Evolutionary conservation across 177 flowering plant species (phyloP), one percentile per base, ranked within the genome.

Genomic region (Telopea speciosissima): DNA sequence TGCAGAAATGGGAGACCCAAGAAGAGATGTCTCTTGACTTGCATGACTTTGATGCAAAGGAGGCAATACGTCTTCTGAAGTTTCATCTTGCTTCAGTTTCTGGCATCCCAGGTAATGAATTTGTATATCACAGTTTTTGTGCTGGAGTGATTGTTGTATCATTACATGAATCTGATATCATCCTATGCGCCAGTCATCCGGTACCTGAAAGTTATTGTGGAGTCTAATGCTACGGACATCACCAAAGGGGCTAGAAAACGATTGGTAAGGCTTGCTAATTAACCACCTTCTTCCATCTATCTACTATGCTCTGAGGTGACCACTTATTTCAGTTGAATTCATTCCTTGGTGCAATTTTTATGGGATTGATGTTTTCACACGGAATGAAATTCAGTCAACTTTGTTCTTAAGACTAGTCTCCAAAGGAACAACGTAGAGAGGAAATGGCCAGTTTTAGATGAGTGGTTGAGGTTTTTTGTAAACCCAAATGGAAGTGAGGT

Each of bases 1-100:
- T 62, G 61, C 70, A 85, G 85, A 68, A 63, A 10, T 40, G 78
- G n/a, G n/a, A 76, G 40, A 28, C 69, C n/a, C 40, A 63, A 67
- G 81, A 83, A 67, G 82, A 68, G n/a, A 62, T 85, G 44, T 19
- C 62, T 67, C 81, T 88, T 42, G 88, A 86, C 68, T 70, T 89
- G 84, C 86, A 81, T 69, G 79, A 75, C 2, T 73, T 40, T 69
- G 84, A 65, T 49, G 68, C 83, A n/a, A 82, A 79, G 73, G 86
- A 84, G 63, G 87, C 89, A 56, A 24, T 81, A 71, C 76, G 77
- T 11, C 73, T 73, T 44, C 70, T 87, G 70, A 83, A 77, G 73
- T 17, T 73, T 70, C 86, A 87, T 49, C 79, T 89, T 59, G 67
- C 71, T 24, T 58, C 73, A 40, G 74, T 84, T 65, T 70, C 84